Evolutionary conservation across 2,329 filamentous ascomycete genomes (phyloP).

Genomic region (Sporothrix pallida): DNA sequence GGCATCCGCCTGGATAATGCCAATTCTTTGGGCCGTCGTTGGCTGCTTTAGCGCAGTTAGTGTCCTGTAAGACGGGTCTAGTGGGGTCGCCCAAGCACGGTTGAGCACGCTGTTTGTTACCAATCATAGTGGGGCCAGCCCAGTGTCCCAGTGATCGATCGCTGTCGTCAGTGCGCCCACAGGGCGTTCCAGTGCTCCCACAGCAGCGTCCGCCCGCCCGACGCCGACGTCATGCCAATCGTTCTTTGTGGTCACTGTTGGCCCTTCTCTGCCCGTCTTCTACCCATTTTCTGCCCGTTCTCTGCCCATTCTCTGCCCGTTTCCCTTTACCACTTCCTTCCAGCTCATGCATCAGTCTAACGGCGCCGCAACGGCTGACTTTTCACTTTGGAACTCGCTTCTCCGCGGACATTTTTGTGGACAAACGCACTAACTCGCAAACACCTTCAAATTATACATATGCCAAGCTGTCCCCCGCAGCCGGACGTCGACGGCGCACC

Average conservation of each 20-base stretch:
- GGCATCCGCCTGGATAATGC: neutral
- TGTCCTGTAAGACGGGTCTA: neutral
- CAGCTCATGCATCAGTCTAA: neutral
- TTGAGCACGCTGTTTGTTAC: neutral
- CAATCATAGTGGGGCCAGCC: neutral
- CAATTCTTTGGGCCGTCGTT: neutral
- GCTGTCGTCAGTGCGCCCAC: no score
- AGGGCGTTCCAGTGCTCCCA: no score
- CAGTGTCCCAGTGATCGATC: no score
- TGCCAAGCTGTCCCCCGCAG: neutral
- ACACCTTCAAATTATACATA: neutral
- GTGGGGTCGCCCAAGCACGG: neutral
- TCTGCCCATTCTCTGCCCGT: neutral
- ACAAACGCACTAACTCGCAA: neutral
- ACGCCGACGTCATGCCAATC: neutral
- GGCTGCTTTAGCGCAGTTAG: conserved; percentile 9
- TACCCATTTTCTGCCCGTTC: neutral
- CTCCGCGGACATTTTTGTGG: neutral
- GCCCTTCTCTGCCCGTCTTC: neutral
- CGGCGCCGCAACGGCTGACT: neutral
- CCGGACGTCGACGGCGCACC: neutral
- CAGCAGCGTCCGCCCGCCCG: neutral
- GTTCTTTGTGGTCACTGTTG: neutral
- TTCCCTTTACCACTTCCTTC: no score
- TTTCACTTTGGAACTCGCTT: neutral